Evolutionary conservation across 2,329 filamentous ascomycete genomes (phyloP), one percentile per base, ranked within the genome.

Genomic region (Xenoacremonium recifei): DNA sequence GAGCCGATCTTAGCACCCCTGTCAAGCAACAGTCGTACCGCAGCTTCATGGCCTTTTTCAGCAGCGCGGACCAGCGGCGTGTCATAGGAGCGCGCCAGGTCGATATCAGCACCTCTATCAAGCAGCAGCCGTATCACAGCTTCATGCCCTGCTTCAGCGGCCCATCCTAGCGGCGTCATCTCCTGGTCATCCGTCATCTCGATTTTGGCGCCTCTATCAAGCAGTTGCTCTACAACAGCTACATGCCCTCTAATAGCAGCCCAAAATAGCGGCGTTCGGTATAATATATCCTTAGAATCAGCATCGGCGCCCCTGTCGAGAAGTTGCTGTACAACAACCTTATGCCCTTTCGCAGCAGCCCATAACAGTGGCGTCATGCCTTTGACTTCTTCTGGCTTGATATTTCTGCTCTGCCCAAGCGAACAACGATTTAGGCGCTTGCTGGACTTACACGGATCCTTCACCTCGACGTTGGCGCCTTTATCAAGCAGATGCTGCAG

Each of bases 291-390:
- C 23, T 30, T 19, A 4, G 9, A 4, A n/a, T 36, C 16, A 2
- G 21, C 16, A 4, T n/a, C 33, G n/a, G 35, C 44, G 11, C 34
- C 34, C 3, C 25, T 35, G 5, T 35, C 44, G 11, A 43, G 11
- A 4, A 47, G 21, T 12, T 19, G n/a, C 33, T 29, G 40, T 10
- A 17, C 20, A 4, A 44, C 15, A 3, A 23, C 35, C 12, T 23
- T 13, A 12, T 37, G 13, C 13, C 35, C 35, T 2, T 25, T 18
- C 12, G 15, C 17, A 16, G 35, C 35, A 9, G 35, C 35, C 21
- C 13, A 15, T 5, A 5, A 27, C 21, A 37, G 16, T 4, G 20
- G 5, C 12, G 35, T 37, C 35, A 13, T 10, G 17, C 35, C 21
- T 45, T 42, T 40, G n/a, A n/a, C n/a, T n/a, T n/a, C n/a, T n/a